A percentile compares a stretch with the other conserved stretches of the same genome.
phyloP scores from a whole-genome alignment of 1,284 basidiomycete species.

The Melampsora larici-populina region DNA sequence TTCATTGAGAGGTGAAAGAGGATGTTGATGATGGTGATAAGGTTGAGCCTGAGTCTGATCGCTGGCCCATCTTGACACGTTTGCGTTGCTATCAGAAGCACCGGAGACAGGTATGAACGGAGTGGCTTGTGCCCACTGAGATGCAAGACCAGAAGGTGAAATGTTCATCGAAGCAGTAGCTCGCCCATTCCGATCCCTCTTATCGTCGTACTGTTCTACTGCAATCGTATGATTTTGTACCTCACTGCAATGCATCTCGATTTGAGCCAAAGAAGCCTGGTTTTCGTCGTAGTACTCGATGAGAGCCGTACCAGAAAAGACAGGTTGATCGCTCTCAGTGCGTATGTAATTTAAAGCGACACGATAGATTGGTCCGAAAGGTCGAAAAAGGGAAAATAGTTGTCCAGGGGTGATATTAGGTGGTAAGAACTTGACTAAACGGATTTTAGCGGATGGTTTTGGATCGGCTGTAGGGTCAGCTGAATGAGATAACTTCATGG shows the following conservation, averaged over 20 bases:
- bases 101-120: slow-evolving; percentile 27
- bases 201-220: slow-evolving; percentile 45
- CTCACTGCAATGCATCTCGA: slow-evolving; percentile 46
- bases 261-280: slow-evolving; percentile 43
- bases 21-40: slow-evolving; percentile 64
- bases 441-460: slow-evolving; percentile 62
- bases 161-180: slow-evolving; percentile 8
- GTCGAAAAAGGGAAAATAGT: slow-evolving; percentile 70
- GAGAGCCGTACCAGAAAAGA: slow-evolving; percentile 42
- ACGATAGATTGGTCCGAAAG: slow-evolving; percentile 54
- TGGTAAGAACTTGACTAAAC: slow-evolving; percentile 68
- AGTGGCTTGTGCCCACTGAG: slow-evolving; percentile 40
- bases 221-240: slow-evolving; percentile 45
- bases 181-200: slow-evolving; percentile 14
- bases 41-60: slow-evolving; percentile 49
- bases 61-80: slow-evolving; percentile 48
- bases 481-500: slow-evolving; percentile 65
- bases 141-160: slow-evolving; percentile 4
- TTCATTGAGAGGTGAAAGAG: slow-evolving; percentile 54
- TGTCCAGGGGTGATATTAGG: slow-evolving; percentile 71
- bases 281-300: slow-evolving; percentile 45
- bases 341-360: slow-evolving; percentile 42
- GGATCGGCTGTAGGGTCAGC: slow-evolving; percentile 69
- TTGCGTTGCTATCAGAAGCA: not conserved
- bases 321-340: slow-evolving; percentile 10